Evolutionary conservation across 148 eudicot species (phyloP), one percentile per base, ranked within the genome.

Genomic region (Amaranthus palmeri): DNA sequence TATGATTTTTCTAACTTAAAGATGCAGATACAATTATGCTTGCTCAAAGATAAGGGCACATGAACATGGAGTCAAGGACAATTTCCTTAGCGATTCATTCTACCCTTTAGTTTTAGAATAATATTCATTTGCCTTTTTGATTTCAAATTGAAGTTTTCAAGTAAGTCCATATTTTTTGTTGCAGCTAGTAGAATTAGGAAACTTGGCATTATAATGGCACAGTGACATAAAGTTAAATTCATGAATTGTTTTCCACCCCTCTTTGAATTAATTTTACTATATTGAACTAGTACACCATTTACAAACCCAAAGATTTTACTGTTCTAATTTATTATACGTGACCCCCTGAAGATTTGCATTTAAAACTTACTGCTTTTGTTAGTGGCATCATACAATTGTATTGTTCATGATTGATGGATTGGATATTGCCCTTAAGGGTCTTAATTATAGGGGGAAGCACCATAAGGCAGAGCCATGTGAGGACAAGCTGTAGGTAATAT

Each of bases 231-330:
- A 43, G 43, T 59, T 48, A 60, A 13, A 12, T 36, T 9, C 13
- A 60, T 12, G 50, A 44, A 63, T 7, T 63, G 36, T 63, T 63
- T 14, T 14, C 3, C 4, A 42, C 41, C 12, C 36, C 4, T 56
- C 51, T 44, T 63, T 63, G 67, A 44, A 4, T 41, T 0, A 17
- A 61, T 46, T 61, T 61, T 61, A 61, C 65, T 61, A n/a, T 42
- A 43, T 7, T n/a, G 65, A 48, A 43, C 65, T 63, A 63, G 9
- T 14, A 43, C 47, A 12, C 45, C 7, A 61, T 44, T 40, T 47
- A 52, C 54, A n/a, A 69, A 65, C 25, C 49, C 54, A 54, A 64
- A 45, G 70, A 73, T 64, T 45, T 65, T 17, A 64, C 76, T 54
- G 12, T 58, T 63, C 11, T 15, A 71, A 53, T 45, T 62, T 62